phyloP scores from a whole-genome alignment of 495 filamentous ascomycete species.

The Letharia columbiana region DNA sequence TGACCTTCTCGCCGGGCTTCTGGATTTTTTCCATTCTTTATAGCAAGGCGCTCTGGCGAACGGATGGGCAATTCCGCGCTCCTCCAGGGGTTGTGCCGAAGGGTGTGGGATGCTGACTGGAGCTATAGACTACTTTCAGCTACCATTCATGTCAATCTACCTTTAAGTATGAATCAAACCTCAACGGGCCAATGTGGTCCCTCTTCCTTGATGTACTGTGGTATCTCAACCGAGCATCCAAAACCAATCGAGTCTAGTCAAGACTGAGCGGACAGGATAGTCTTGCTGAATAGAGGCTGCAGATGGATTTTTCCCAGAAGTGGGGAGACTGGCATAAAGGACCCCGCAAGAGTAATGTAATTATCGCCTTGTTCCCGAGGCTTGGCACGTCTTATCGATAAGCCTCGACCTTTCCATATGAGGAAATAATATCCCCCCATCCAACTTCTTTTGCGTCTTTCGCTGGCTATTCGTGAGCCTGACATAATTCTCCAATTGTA shows the following conservation, averaged over 20 bases:
- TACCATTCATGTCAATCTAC: not conserved
- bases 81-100: not conserved
- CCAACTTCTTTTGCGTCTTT: not conserved
- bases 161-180: not conserved
- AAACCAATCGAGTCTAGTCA: not conserved
- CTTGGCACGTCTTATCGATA: constrained; percentile 17
- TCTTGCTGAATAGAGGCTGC: not conserved
- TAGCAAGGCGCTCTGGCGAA: constrained; percentile 15
- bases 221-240: not conserved
- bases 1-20: not conserved
- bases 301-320: not conserved
- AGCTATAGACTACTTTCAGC: not conserved
- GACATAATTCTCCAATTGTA: not conserved
- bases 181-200: not conserved
- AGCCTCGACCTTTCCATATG: not conserved
- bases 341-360: not conserved
- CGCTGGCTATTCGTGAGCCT: not conserved
- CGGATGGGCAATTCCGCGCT: not conserved
- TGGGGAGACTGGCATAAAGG: not conserved
- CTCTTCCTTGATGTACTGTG: not conserved
- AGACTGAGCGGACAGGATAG: not conserved
- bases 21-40: constrained; percentile 1
- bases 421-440: constrained; percentile 8
- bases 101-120: not conserved
- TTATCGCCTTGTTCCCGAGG: not conserved